A percentile compares a stretch with the other conserved stretches of the same genome.
Conservation (phyloP, 2,329 filamentous ascomycete species). For the Cordyceps sp. region DNA sequence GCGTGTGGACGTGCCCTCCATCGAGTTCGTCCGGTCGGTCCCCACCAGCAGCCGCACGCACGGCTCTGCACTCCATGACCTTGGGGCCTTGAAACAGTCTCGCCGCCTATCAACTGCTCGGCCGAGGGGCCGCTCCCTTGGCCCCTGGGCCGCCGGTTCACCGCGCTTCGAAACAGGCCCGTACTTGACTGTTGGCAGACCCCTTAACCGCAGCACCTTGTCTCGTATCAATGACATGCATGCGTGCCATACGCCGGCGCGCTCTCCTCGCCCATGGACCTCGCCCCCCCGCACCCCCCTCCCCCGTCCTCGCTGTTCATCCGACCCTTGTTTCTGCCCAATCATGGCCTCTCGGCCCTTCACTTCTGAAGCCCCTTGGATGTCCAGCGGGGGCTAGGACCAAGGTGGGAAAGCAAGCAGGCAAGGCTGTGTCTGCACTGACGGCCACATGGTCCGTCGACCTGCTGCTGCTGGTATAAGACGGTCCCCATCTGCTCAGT, state of each 20-base stretch:
- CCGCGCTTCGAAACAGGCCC: slow-evolving; percentile 4
- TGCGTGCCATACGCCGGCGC: slow-evolving; percentile 4
- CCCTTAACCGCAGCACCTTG: neutral
- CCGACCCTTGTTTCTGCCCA: slow-evolving; percentile 4
- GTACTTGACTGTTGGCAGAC: too few relatives aligned
- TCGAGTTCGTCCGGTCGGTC: neutral
- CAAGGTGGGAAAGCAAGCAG: neutral
- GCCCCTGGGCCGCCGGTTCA: slow-evolving; percentile 1
- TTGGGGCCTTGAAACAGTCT: slow-evolving; percentile 5
- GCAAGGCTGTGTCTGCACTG: too few relatives aligned
- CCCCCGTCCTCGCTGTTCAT: neutral
- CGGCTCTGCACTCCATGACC: neutral
- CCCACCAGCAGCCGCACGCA: neutral
- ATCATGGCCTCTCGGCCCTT: slow-evolving; percentile 2
- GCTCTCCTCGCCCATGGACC: neutral
- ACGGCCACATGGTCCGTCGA: too few relatives aligned
- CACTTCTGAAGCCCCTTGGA: slow-evolving; percentile 5
- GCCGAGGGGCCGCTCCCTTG: too few relatives aligned
- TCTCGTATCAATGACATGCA: slow-evolving; percentile 2
- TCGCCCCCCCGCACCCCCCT: too few relatives aligned
- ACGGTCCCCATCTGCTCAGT: too few relatives aligned
- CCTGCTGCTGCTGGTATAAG: slow-evolving; percentile 6
- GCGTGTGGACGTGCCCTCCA: too few relatives aligned
- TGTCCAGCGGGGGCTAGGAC: neutral
- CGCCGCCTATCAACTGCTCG: slow-evolving; percentile 5